Evolutionary conservation across 2,329 filamentous ascomycete species (phyloP), one percentile per base, ranked within the genome.

Genomic region (Fusarium nygamai): DNA sequence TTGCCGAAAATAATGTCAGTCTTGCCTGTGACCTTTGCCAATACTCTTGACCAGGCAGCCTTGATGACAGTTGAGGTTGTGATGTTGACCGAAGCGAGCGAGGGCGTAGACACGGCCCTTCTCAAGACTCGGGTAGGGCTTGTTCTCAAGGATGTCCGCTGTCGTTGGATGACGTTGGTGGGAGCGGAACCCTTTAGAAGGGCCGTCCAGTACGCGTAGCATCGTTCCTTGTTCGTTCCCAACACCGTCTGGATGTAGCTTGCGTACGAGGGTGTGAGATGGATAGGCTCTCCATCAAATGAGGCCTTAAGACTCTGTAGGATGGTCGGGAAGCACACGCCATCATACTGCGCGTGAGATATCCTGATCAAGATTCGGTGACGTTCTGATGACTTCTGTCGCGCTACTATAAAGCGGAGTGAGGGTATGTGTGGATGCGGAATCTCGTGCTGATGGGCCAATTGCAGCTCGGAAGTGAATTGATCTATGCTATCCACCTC

Each of bases 21-120:
- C 29, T 76, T 80, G n/a, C 80, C 77, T 0, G 84, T 80, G 31
- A 81, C 62, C 14, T 81, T 79, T 8, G 83, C 81, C 10, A 86
- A 75, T 17, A 83, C 82, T 4, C 79, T 73, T 2, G 85, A 81
- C 85, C 85, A 86, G 2, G 85, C 84, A n/a, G 83, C 84, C 63
- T 86, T 86, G 73, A 86, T 77, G 27, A 86, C 61, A 2, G 84
- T 86, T 13, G 85, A 84, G 8, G 71, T 69, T 17, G 75, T 76
- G 22, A 79, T 78, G 24, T 75, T 68, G 57, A 62, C 43, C 1
- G 73, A 54, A 3, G 73, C 68, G 6, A 73, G 67, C 4, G 76
- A 75, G 10, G 48, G 64, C 31, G 67, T 67, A 24, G 64, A 36
- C 0, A 74, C 34, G 10, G 56, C 50, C 19, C 3, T 64, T 6